These are phyloP conservation scores for Leishmania martiniquensis DNA, from an alignment of 208 protist species.

Conservation along the genomic window DNA sequence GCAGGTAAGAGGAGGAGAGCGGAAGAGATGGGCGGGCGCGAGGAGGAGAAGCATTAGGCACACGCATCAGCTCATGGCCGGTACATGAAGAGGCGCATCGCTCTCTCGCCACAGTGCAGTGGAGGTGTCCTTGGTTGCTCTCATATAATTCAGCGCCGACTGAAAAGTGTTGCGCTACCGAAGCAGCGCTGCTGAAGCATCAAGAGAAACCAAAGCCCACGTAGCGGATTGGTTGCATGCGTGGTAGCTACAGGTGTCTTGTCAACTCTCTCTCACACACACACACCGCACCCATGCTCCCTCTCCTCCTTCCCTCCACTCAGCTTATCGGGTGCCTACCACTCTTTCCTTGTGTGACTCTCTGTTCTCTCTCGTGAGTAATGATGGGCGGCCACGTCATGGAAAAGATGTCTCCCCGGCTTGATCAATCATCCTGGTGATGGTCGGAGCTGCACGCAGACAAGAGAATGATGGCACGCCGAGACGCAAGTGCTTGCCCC, in stretches of 20 bases:
- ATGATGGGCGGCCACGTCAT: neutral
- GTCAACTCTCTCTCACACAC: neutral
- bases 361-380: slow-evolving; percentile 9
- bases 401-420: neutral
- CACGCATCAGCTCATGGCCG: too few species aligned
- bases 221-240: neutral
- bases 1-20: too few species aligned
- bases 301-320: neutral
- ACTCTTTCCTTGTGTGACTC: slow-evolving; percentile 10
- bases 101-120: too few species aligned
- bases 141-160: too few species aligned
- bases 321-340: neutral
- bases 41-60: neutral
- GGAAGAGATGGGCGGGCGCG: neutral
- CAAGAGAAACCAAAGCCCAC: neutral
- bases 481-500: neutral
- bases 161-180: too few species aligned
- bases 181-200: too few species aligned
- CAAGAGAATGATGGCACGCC: neutral
- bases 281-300: neutral
- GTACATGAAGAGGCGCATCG: too few species aligned
- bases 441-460: neutral
- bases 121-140: too few species aligned
- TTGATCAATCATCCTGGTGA: neutral
- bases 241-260: neutral